phyloP scores from a whole-genome alignment of 2,329 filamentous ascomycete genomes.

The Clonostachys chloroleuca region DNA sequence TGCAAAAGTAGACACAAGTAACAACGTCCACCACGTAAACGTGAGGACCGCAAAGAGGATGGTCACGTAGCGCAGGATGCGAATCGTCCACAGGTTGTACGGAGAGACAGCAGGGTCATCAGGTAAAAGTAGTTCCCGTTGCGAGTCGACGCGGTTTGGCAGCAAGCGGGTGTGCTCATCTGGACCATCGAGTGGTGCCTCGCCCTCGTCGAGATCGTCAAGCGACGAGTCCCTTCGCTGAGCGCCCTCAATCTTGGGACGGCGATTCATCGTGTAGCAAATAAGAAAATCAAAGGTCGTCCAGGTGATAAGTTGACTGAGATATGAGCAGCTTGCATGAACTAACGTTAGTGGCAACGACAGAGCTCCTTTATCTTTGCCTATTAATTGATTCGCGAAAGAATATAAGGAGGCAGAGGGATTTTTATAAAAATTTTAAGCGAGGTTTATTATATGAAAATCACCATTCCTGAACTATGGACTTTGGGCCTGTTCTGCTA shows the following conservation, averaged over 20 bases:
- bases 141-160: slow-evolving; percentile 58
- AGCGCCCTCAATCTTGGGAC: slow-evolving; percentile 11
- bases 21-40: slow-evolving; percentile 88
- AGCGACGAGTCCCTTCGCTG: slow-evolving; percentile 4
- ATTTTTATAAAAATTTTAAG: too few species aligned
- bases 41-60: slow-evolving; percentile 70
- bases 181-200: slow-evolving; percentile 14
- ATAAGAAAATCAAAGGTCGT: too few species aligned
- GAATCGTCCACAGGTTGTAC: slow-evolving; percentile 91
- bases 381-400: too few species aligned
- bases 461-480: too few species aligned
- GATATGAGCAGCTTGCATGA: too few species aligned
- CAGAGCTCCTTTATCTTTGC: too few species aligned
- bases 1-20: slow-evolving; percentile 87
- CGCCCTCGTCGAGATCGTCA: slow-evolving; percentile 12
- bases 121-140: slow-evolving; percentile 25
- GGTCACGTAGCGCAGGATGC: slow-evolving; percentile 73
- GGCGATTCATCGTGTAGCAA: too few species aligned
- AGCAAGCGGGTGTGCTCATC: slow-evolving; percentile 63
- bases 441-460: too few species aligned
- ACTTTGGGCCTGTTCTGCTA: too few species aligned
- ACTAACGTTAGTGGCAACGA: too few species aligned
- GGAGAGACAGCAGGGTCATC: slow-evolving; percentile 63
- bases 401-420: too few species aligned
- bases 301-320: too few species aligned